Evolutionary conservation across 768 basidiomycete genomes (phyloP).

Genomic region (Dioszegia crocea): DNA sequence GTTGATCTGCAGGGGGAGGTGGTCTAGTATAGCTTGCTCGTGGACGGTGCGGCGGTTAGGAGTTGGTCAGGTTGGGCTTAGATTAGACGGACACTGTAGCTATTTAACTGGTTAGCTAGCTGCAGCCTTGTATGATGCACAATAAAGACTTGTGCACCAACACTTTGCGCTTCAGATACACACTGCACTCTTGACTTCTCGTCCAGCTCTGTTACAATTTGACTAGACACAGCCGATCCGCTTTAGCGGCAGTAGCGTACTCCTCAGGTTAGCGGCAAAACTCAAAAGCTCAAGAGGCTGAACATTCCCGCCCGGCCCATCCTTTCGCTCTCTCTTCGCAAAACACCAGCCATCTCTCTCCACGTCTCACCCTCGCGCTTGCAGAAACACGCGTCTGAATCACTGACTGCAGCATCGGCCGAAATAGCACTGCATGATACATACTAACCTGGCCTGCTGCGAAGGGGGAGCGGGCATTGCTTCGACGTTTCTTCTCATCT

Average conservation of each 20-base stretch:
- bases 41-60: background rate
- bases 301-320: background rate
- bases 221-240: background rate
- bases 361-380: background rate
- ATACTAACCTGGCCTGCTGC: too few relatives aligned
- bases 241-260: too few relatives aligned
- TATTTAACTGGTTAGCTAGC: conserved; percentile 5
- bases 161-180: background rate
- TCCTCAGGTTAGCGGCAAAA: too few relatives aligned
- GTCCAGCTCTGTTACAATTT: too few relatives aligned
- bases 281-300: too few relatives aligned
- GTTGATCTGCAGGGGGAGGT: conserved; percentile 7
- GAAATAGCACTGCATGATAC: too few relatives aligned
- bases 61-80: background rate
- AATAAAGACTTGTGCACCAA: conserved; percentile 2
- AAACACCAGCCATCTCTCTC: background rate
- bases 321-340: background rate
- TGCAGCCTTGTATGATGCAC: conserved; percentile 1
- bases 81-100: background rate
- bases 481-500: too few relatives aligned
- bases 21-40: background rate
- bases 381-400: background rate
- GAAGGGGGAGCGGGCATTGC: too few relatives aligned
- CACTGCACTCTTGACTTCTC: too few relatives aligned
- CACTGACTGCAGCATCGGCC: background rate